Base-by-base conservation (phyloP, 176 grass and related monocot species). In the Hyparrhenia diplandra region DNA sequence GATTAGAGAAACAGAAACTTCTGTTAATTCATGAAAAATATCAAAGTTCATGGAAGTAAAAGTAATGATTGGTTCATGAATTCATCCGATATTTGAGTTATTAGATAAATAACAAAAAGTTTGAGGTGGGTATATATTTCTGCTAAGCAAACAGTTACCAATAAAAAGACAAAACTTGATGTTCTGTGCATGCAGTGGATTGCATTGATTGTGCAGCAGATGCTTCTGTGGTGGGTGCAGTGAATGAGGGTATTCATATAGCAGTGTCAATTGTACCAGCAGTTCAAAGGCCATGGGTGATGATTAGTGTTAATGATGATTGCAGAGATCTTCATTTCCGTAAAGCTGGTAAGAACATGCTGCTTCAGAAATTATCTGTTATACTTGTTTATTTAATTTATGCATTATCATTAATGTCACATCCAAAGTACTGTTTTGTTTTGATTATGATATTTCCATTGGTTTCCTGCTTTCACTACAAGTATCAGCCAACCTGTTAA, bases 141-240 rank as follows among this genome's bases (percentile, higher is more conserved):
- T n/a, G n/a, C n/a, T n/a, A n/a, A n/a, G n/a, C n/a, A n/a, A n/a
- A n/a, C n/a, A n/a, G n/a, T n/a, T n/a, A n/a, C n/a, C n/a, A n/a
- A n/a, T n/a, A n/a, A n/a, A n/a, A n/a, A n/a, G n/a, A n/a, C n/a
- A n/a, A n/a, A n/a, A n/a, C n/a, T n/a, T n/a, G n/a, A 41, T 3
- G 27, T 54, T 32, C 82, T 49, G 35, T 64, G 7, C 49, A 46
- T 85, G 89, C 79, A 95, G 95, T 98, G 84, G 92, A 95, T 86
- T 98, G 96, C 78, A 98, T 98, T 6, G 96, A 95, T 63, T 95
- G 96, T 83, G 96, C 96, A 13, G 92, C 92, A 45, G 96, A 98
- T 79, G 85, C 71, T 67, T 91, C 92, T 1, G 90, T 98, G n/a
- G 90, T 98, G 8, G 62, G 86, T 73, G 92, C 90, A n/a, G 96